A percentile compares a stretch with the other conserved stretches of the same genome.
Evolutionary conservation across 1,284 basidiomycete genomes (phyloP).

Genomic region (Heterobasidion irregulare): DNA sequence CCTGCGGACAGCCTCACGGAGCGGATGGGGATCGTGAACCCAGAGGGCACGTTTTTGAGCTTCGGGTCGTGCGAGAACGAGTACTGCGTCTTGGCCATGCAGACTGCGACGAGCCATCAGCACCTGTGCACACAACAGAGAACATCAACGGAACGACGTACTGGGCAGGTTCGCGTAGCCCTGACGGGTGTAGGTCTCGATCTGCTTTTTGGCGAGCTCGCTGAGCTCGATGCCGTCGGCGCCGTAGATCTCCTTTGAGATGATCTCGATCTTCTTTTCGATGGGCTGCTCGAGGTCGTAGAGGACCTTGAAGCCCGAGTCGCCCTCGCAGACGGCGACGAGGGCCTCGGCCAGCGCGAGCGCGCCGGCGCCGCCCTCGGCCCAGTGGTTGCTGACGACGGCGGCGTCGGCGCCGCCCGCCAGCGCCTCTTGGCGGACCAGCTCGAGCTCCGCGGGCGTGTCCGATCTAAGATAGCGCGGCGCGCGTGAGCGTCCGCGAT

Average conservation of each 20-base stretch:
- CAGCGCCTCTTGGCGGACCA: slow-evolving; percentile 78
- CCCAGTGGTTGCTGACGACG: slow-evolving; percentile 96
- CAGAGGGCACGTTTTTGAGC: slow-evolving; percentile 82
- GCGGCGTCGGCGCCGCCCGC: slow-evolving; percentile 91
- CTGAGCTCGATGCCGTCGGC: slow-evolving; percentile 85
- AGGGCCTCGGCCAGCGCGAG: slow-evolving; percentile 84
- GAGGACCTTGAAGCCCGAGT: slow-evolving; percentile 83
- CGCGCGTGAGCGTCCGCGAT: background rate
- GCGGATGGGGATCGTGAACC: slow-evolving; percentile 92
- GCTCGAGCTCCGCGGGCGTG: slow-evolving; percentile 83
- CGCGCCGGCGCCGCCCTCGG: slow-evolving; percentile 85
- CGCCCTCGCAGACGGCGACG: slow-evolving; percentile 76
- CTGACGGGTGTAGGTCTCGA: slow-evolving; percentile 90
- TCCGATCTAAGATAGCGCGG: slow-evolving; percentile 55
- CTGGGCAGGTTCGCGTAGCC: slow-evolving; percentile 79
- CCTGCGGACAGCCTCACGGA: slow-evolving; percentile 87
- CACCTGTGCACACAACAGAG: background rate
- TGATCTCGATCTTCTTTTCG: slow-evolving; percentile 81
- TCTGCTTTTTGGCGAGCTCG: slow-evolving; percentile 77
- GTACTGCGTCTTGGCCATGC: slow-evolving; percentile 98
- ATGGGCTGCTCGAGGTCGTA: slow-evolving; percentile 83
- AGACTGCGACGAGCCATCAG: slow-evolving; percentile 43
- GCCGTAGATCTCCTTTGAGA: slow-evolving; percentile 86
- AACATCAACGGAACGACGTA: slow-evolving; percentile 28
- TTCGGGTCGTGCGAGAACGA: slow-evolving; percentile 95